phyloP scores from a whole-genome alignment of 352 stramenopile species.

The Phytophthora pseudosyringae region DNA sequence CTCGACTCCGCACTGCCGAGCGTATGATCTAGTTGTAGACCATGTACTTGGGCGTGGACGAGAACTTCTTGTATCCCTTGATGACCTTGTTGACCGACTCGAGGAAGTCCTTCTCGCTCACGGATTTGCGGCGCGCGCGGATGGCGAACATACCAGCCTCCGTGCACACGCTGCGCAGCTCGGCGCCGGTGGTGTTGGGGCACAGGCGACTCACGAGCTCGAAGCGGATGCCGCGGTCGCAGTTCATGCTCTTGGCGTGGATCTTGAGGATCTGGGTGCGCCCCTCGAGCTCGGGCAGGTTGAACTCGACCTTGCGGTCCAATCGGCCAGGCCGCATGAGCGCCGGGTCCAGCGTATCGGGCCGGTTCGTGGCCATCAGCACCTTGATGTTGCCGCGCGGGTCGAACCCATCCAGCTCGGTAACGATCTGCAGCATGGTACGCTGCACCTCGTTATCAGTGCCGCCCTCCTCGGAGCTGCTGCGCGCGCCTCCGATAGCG shows the following conservation, averaged over 20 bases:
- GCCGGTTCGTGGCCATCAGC: slow-evolving; percentile 64
- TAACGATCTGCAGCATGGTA: slow-evolving; percentile 99
- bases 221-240: slow-evolving; percentile 98
- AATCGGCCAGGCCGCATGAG: slow-evolving; percentile 86
- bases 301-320: slow-evolving; percentile 99
- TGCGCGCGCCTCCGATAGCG: slow-evolving; percentile 95
- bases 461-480: slow-evolving; percentile 91
- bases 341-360: slow-evolving; percentile 41
- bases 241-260: slow-evolving; percentile 99
- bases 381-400: slow-evolving; percentile 99
- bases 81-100: slow-evolving; percentile 99
- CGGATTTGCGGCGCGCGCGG: slow-evolving; percentile 97
- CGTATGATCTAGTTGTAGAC: slow-evolving; percentile 93
- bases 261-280: slow-evolving; percentile 99
- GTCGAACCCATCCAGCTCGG: slow-evolving; percentile 99
- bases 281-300: slow-evolving; percentile 97
- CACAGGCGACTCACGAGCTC: slow-evolving; percentile 98
- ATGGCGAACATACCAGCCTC: slow-evolving; percentile 99
- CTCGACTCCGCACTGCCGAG: slow-evolving; percentile 11
- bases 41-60: slow-evolving; percentile 99
- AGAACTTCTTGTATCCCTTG: slow-evolving; percentile 99
- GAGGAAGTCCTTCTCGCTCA: slow-evolving; percentile 99
- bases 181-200: slow-evolving; percentile 98
- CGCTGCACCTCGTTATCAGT: slow-evolving; percentile 99
- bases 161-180: slow-evolving; percentile 98